Percentiles rank a stretch among this genome's conserved stretches.
Evolutionary conservation across 2,329 filamentous ascomycete species (phyloP).

Genomic region (Claviceps capensis): DNA sequence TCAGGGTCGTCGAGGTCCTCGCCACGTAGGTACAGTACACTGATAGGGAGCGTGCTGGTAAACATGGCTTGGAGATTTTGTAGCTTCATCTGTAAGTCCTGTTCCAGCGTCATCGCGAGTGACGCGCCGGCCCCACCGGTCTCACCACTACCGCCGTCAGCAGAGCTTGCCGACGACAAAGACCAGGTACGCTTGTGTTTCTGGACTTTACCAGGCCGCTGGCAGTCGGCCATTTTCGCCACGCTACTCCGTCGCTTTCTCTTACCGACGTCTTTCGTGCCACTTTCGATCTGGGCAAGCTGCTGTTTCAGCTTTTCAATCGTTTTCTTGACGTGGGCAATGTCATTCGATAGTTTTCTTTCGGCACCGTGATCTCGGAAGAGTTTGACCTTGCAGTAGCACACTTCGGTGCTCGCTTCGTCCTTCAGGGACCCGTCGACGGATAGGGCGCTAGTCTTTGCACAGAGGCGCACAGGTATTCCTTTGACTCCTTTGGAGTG

Average conservation of each 20-base stretch:
- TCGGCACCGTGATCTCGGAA: slow-evolving; percentile 95
- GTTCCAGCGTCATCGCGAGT: slow-evolving; percentile 42
- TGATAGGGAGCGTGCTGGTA: slow-evolving; percentile 66
- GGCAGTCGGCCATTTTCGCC: slow-evolving; percentile 31
- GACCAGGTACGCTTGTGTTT: slow-evolving; percentile 96
- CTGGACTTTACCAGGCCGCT: slow-evolving; percentile 64
- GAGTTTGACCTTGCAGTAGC: slow-evolving; percentile 92
- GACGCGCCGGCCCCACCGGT: slow-evolving; percentile 25
- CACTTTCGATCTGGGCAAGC: slow-evolving; percentile 62
- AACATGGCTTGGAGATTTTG: slow-evolving; percentile 79
- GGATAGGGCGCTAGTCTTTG: slow-evolving; percentile 65
- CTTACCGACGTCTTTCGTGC: slow-evolving; percentile 53
- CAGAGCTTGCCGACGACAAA: slow-evolving; percentile 66
- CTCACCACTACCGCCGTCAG: slow-evolving; percentile 23
- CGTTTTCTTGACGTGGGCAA: slow-evolving; percentile 88
- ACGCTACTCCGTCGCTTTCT: slow-evolving; percentile 42
- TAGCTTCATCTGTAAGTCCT: slow-evolving; percentile 68
- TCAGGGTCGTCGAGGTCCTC: slow-evolving; percentile 71
- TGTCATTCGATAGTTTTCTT: slow-evolving; percentile 85
- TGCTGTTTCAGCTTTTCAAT: slow-evolving; percentile 96
- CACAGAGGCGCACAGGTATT: slow-evolving; percentile 83
- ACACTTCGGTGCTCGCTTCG: slow-evolving; percentile 51
- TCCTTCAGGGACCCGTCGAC: slow-evolving; percentile 35
- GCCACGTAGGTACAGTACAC: slow-evolving; percentile 63
- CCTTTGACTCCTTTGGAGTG: slow-evolving; percentile 98